Conservation (phyloP, 1,284 basidiomycete species). For the Earliella scabrosa region DNA sequence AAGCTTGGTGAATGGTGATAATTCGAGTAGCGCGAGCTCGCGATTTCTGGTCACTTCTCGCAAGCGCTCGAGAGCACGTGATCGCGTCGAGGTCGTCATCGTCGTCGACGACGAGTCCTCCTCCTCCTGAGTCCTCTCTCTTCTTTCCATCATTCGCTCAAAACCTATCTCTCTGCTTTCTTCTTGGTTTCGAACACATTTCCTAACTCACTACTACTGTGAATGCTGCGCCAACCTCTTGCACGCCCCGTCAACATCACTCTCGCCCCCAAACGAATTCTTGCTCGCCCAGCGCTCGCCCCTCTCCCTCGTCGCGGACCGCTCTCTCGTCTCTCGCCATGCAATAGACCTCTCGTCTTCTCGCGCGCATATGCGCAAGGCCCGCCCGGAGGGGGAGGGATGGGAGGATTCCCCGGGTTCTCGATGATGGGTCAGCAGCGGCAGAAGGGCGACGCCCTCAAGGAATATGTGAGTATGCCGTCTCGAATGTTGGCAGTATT, state of each 20-base stretch:
- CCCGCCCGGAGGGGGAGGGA: slow-evolving; percentile 39
- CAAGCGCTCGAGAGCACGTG: background rate
- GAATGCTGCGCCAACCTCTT: slow-evolving; percentile 18
- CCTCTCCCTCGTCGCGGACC: slow-evolving; percentile 20
- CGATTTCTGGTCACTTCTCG: background rate
- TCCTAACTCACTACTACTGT: background rate
- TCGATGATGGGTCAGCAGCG: slow-evolving; percentile 59
- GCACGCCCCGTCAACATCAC: slow-evolving; percentile 2
- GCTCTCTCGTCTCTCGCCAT: slow-evolving; percentile 23
- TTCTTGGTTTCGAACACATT: background rate
- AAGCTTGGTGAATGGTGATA: too few species aligned
- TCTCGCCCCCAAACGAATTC: background rate
- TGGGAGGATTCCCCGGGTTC: slow-evolving; percentile 57
- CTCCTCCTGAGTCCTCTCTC: background rate
- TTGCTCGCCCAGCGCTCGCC: slow-evolving; percentile 10
- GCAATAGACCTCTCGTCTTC: slow-evolving; percentile 2
- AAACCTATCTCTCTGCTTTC: background rate
- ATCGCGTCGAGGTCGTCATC: slow-evolving; percentile 9
- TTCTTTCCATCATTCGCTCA: background rate
- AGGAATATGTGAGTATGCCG: slow-evolving; percentile 69
- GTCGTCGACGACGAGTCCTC: background rate
- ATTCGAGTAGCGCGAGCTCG: too few species aligned
- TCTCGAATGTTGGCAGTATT: background rate
- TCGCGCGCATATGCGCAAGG: slow-evolving; percentile 35
- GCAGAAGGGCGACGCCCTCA: slow-evolving; percentile 82